Evolutionary conservation across 2,329 filamentous ascomycete species (phyloP).

Genomic region (Alternaria rosae): DNA sequence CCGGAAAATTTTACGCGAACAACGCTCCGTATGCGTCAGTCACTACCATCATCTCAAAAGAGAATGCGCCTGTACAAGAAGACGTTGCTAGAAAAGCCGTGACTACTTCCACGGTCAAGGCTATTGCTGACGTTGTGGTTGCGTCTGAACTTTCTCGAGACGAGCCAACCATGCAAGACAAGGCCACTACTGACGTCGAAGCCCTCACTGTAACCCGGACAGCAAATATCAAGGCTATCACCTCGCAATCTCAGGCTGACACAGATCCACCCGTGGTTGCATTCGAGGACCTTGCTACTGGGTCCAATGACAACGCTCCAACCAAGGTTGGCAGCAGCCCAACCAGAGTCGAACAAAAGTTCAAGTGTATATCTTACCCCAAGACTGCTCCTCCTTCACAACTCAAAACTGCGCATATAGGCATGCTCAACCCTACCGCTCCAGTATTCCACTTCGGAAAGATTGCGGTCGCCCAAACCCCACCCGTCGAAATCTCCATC

Average conservation of each 20-base stretch:
- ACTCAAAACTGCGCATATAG: not conserved
- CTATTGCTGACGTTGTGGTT: no score
- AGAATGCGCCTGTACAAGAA: not conserved
- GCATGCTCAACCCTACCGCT: not conserved
- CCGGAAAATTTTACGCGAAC: not conserved
- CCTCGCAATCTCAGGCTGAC: not conserved
- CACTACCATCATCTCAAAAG: no score
- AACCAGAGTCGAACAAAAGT: not conserved
- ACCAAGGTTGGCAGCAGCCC: not conserved
- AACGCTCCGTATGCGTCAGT: not conserved
- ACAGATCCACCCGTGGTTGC: not conserved
- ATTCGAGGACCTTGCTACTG: not conserved
- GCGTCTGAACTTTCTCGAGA: not conserved
- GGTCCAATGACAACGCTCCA: not conserved
- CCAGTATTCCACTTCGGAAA: not conserved
- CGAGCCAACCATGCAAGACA: fast-evolving
- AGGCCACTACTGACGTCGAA: fast-evolving
- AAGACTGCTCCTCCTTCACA: not conserved
- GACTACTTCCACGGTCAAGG: not conserved
- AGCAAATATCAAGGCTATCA: not conserved
- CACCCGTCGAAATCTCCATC: not conserved
- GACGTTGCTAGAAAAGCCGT: not conserved
- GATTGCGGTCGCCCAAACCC: not conserved
- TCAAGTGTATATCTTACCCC: not conserved
- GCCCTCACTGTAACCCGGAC: no score